Evolutionary conservation across 805 yeast species (phyloP), one percentile per base, ranked within the genome.

Genomic region (Barnettozyma siamensis): DNA sequence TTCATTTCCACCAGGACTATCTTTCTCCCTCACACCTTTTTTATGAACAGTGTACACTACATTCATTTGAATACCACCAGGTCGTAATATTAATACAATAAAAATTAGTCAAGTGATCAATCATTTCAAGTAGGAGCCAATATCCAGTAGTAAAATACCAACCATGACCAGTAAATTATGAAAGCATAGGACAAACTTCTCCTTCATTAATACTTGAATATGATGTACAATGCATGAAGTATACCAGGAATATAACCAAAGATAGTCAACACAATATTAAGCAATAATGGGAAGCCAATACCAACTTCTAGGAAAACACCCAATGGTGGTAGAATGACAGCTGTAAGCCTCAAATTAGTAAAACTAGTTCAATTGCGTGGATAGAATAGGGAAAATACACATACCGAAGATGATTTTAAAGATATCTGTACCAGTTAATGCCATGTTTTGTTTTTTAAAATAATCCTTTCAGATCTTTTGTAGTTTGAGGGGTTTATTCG

Each of bases 161-260:
- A 9, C 24, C 24, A 21, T 21, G 24, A 21, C 9, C 24, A 7
- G 24, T n/a, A n/a, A n/a, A n/a, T n/a, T n/a, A n/a, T n/a, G n/a
- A n/a, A n/a, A n/a, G n/a, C n/a, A n/a, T n/a, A n/a, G n/a, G 24
- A 9, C 9, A 21, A 21, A 12, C n/a, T 15, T n/a, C n/a, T n/a
- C n/a, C n/a, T 4, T 24, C 18, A 10, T 19, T 10, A 27, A 11
- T 32, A 24, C n/a, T 15, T 4, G 12, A 44, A 49, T 32, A 78
- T 75, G 41, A 78, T 63, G 53, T 73, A 78, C 35, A 78, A 59
- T 5, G 83, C 82, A 48, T 78, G 83, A 39, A 78, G 63, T 38
- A 78, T 75, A 52, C 83, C 88, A 8, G 91, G 91, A 57, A 83
- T 72, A 65, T 76, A 83, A 43, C 88, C 89, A 37, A 82, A 69